Base-by-base conservation (phyloP, 1,284 basidiomycete species). In the Ceratobasidium sp. region DNA sequence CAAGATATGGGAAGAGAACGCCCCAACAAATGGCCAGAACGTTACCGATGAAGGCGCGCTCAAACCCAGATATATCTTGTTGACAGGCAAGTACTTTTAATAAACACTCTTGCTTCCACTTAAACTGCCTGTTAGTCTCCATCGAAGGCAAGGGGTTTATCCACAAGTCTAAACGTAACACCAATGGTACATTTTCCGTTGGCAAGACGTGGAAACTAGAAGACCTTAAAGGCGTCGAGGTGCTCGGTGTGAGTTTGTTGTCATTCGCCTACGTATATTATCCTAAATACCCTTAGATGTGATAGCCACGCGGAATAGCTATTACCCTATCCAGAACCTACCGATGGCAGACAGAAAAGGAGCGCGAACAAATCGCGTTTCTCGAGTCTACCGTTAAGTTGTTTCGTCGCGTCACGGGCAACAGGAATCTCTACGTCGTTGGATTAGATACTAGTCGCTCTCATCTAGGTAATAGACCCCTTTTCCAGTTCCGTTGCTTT, bases 81-180 rank as follows among this genome's bases (percentile, higher is more conserved):
- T 96, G 27, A 91, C 94, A 72, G 85, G 94, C 95, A 82, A 79
- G 92, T 89, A 67, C 57, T 45, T 32, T 31, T 29, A 64, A 56
- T 35, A 25, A 31, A 15, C 50, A 17, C 32, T 3, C 42, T n/a
- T 25, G 67, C 53, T 27, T 32, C 45, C 38, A 55, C 42, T 29
- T 15, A 70, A 60, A 32, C 45, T 64, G 71, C 53, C 42, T 45
- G 45, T 34, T 73, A 93, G 92, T 89, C 78, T 82, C 87, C 7
- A 83, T 78, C 74, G 84, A 84, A 73, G 87, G 88, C 42, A 80
- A 81, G 70, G 91, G 89, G 7, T 88, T 90, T 75, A 84, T 98
- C 27, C 94, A 99, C 84, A 99, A 99, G 79, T 94, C 95, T 6
- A 98, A 98, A 79, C 80, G 94, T 70, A 99, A 99, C 78, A 89